phyloP scores from a whole-genome alignment of 257 asterid species.

The Verbena officinalis region DNA sequence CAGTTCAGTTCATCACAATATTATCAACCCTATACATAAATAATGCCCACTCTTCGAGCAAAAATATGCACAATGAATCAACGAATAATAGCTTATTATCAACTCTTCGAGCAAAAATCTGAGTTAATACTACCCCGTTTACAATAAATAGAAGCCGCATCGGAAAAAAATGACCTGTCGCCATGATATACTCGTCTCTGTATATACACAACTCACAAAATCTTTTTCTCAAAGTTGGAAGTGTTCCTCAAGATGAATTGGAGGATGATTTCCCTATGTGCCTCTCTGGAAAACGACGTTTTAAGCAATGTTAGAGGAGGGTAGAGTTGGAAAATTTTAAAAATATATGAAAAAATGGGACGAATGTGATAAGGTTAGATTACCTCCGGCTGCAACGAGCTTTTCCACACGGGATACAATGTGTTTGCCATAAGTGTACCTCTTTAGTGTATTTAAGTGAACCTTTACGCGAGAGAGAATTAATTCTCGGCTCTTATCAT shows the following conservation, averaged over 20 bases:
- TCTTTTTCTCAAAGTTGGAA: slow-evolving; percentile 5
- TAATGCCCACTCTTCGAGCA: not conserved
- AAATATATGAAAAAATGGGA: not conserved
- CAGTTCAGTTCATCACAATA: not conserved
- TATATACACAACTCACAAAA: slow-evolving; percentile 31
- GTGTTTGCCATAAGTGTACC: slow-evolving; percentile 89
- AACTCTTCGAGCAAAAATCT: slow-evolving; percentile 25
- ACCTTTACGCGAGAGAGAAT: slow-evolving; percentile 79
- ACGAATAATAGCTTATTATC: slow-evolving; percentile 34
- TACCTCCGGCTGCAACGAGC: slow-evolving; percentile 86
- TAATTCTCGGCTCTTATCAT: slow-evolving; percentile 65
- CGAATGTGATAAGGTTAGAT: not conserved
- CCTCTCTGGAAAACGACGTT: slow-evolving; percentile 41
- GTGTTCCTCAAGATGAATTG: slow-evolving; percentile 25
- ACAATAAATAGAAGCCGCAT: slow-evolving; percentile 23
- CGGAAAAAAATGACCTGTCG: no score
- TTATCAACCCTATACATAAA: slow-evolving; percentile 20
- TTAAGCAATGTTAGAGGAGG: slow-evolving; percentile 4
- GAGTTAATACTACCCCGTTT: slow-evolving; percentile 19
- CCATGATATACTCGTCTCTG: slow-evolving; percentile 16
- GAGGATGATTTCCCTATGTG: slow-evolving; percentile 47
- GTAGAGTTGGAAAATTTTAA: not conserved
- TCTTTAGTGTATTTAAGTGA: slow-evolving; percentile 77
- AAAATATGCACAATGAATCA: slow-evolving; percentile 29
- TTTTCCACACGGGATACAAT: slow-evolving; percentile 86